Evolutionary conservation across 2,329 filamentous ascomycete species (phyloP).

Genomic region (Pyrenophora teres): DNA sequence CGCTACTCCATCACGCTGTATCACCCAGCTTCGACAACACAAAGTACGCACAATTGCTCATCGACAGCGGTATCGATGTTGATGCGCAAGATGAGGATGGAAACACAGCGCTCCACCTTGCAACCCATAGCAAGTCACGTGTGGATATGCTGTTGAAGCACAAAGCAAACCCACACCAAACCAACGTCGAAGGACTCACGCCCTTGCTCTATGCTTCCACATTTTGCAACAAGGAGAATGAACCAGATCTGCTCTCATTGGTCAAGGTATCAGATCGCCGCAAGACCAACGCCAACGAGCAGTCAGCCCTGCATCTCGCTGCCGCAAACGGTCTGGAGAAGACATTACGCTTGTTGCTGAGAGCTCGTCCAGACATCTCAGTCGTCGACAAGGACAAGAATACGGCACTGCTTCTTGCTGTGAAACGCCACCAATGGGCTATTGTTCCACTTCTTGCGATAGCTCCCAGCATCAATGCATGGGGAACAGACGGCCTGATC

Average conservation of each 20-base stretch:
- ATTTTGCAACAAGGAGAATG: conserved; percentile 15
- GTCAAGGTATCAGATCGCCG: conserved; percentile 32
- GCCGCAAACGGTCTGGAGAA: conserved; percentile 32
- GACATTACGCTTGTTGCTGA: conserved; percentile 28
- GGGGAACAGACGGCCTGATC: conserved; percentile 38
- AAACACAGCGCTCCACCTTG: conserved; percentile 36
- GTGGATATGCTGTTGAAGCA: conserved; percentile 33
- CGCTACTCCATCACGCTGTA: conserved; percentile 38
- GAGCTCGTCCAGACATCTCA: conserved; percentile 29
- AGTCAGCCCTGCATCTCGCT: conserved; percentile 37
- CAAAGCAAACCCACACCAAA: conserved; percentile 23
- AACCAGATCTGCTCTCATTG: conserved; percentile 32
- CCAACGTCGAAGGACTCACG: conserved; percentile 27
- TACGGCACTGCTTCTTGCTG: conserved; percentile 39
- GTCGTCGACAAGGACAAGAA: conserved; percentile 28
- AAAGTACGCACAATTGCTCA: conserved; percentile 28
- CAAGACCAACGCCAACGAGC: conserved; percentile 17
- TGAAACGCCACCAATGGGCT: conserved; percentile 34
- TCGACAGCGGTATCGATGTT: conserved; percentile 29
- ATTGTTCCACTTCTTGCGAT: conserved; percentile 34
- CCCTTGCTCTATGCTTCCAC: conserved; percentile 28
- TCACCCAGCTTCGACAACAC: conserved; percentile 17
- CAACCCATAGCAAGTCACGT: conserved; percentile 28
- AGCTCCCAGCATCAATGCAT: conserved; percentile 38
- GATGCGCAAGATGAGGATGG: conserved; percentile 31